Evolutionary conservation across 2,329 filamentous ascomycete species (phyloP).

Genomic region (Stagonosporopsis chrysanthemi): DNA sequence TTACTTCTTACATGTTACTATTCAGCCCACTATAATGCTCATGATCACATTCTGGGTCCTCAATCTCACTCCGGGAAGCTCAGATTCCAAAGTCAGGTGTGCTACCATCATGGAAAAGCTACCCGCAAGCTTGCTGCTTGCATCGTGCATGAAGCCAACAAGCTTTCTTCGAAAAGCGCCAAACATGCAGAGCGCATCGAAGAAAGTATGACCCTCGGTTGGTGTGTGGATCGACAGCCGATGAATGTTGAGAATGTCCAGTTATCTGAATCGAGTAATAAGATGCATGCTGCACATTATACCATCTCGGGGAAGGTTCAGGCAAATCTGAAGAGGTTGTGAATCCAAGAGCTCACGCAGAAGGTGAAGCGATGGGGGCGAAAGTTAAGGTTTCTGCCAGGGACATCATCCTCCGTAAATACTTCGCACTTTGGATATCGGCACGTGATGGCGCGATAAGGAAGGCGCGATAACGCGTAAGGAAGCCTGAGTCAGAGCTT

Average conservation of each 20-base stretch:
- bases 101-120: background rate
- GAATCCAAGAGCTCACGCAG: constrained; percentile 1
- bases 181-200: background rate
- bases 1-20: background rate
- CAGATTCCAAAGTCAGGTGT: background rate
- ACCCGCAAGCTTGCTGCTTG: background rate
- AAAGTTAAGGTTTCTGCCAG: constrained; percentile 1
- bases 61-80: background rate
- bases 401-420: background rate
- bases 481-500: constrained; percentile 17
- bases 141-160: background rate
- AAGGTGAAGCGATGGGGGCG: constrained; percentile 8
- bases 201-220: background rate
- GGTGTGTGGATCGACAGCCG: background rate
- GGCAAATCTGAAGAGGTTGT: background rate
- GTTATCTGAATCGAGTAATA: background rate
- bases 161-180: background rate
- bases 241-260: constrained; percentile 1
- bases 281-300: background rate
- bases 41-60: background rate
- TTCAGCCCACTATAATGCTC: background rate
- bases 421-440: background rate
- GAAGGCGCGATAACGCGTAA: constrained; percentile 5
- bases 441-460: constrained; percentile 21
- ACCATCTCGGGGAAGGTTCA: background rate